Evolutionary conservation across 495 filamentous ascomycete genomes (phyloP).

Genomic region (Stereocaulon alpinum): DNA sequence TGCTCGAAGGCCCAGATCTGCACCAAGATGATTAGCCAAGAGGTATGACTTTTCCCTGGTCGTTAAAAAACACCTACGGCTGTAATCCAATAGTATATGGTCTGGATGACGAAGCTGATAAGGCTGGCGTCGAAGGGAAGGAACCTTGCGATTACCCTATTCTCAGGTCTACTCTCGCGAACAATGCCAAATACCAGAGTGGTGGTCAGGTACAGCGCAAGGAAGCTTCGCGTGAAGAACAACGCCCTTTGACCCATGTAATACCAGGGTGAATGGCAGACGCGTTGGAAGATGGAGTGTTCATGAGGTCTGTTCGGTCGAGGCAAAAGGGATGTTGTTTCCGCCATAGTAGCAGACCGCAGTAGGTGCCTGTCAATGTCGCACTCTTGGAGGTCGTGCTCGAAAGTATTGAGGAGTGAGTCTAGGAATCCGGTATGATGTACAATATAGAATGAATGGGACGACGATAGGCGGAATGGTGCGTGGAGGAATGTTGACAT

Average conservation of each 20-base stretch:
- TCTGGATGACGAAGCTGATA: slow-evolving; percentile 32
- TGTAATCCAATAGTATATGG: slow-evolving; percentile 35
- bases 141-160: slow-evolving; percentile 22
- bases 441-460: slow-evolving; percentile 8
- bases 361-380: background rate
- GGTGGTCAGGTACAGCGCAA: slow-evolving; percentile 34
- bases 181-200: slow-evolving; percentile 23
- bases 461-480: background rate
- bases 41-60: too few species aligned
- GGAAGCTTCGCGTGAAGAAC: slow-evolving; percentile 28
- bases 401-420: background rate
- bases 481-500: background rate
- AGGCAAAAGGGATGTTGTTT: slow-evolving; percentile 33
- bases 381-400: background rate
- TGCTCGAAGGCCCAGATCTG: slow-evolving; percentile 42
- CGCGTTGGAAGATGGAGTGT: slow-evolving; percentile 40
- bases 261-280: slow-evolving; percentile 42
- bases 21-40: background rate
- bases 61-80: slow-evolving; percentile 26
- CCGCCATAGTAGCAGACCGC: slow-evolving; percentile 12
- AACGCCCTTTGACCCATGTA: slow-evolving; percentile 35
- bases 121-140: slow-evolving; percentile 41
- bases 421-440: background rate
- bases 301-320: slow-evolving; percentile 19
- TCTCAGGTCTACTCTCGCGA: slow-evolving; percentile 28